A percentile compares a stretch with the other conserved stretches of the same genome.
These are phyloP conservation scores for Pythium dissotocum DNA, from an alignment of 352 stramenopile species.

Conservation along the genomic window DNA sequence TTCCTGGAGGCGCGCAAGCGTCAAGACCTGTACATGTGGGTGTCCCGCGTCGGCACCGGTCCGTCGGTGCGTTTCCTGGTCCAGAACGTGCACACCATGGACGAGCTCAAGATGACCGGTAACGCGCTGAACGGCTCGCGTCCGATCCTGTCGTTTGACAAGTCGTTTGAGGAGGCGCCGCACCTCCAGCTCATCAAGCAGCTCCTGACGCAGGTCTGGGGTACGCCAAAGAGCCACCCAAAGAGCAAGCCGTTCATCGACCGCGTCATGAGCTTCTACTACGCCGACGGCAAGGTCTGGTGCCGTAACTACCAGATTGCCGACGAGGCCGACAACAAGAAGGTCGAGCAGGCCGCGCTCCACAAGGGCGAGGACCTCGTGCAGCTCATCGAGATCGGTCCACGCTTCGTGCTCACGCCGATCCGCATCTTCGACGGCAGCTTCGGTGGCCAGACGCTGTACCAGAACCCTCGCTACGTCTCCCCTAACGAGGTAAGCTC, in stretches of 20 bases:
- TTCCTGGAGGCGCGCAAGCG: constrained; percentile 97
- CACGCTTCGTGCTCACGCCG: constrained; percentile 97
- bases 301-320: constrained; percentile 97
- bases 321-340: constrained; percentile 91
- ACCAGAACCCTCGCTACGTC: constrained; percentile 97
- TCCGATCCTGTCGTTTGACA: constrained; percentile 97
- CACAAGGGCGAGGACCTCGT: constrained; percentile 89
- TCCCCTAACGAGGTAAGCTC: constrained; percentile 93
- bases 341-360: constrained; percentile 82
- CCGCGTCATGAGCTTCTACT: constrained; percentile 97
- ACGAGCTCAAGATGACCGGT: constrained; percentile 99
- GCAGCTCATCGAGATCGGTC: constrained; percentile 99
- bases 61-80: constrained; percentile 98
- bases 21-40: constrained; percentile 99
- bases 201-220: constrained; percentile 94
- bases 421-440: constrained; percentile 99
- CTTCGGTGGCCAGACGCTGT: constrained; percentile 98
- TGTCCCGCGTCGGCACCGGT: constrained; percentile 93
- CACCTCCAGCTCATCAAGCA: constrained; percentile 97
- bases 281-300: constrained; percentile 96
- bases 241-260: constrained; percentile 99
- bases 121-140: constrained; percentile 98
- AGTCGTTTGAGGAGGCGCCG: constrained; percentile 87
- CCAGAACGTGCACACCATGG: constrained; percentile 99
- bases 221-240: constrained; percentile 97